These are phyloP conservation scores for Piper betle DNA, from an alignment of 164 flowering plant genomes.

Conservation along the genomic window DNA sequence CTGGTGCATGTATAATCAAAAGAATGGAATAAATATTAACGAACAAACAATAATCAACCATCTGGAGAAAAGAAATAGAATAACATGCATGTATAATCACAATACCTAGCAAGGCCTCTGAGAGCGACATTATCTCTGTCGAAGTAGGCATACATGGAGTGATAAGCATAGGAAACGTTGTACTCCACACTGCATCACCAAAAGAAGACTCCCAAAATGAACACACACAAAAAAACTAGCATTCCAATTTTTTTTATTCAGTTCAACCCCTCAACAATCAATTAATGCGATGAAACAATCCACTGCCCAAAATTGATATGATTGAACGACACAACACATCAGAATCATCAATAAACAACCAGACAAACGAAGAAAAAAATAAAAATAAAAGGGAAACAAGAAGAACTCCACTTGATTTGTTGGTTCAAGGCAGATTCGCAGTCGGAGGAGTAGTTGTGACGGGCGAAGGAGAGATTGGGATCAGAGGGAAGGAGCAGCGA, in stretches of 20 bases:
- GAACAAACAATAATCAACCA: not conserved
- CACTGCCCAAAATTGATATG: not conserved
- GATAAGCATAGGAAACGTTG: conserved; percentile 86
- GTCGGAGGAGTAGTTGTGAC: too few relatives aligned
- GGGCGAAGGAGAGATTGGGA: too few relatives aligned
- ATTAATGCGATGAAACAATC: too few relatives aligned
- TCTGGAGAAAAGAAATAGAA: not conserved
- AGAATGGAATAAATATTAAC: not conserved
- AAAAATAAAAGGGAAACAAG: not conserved
- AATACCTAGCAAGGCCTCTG: conserved; percentile 80
- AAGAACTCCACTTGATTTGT: not conserved
- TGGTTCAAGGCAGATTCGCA: too few relatives aligned
- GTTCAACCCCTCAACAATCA: too few relatives aligned
- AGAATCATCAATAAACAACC: too few relatives aligned
- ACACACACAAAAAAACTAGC: too few relatives aligned
- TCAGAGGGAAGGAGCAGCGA: too few relatives aligned
- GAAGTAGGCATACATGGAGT: conserved; percentile 81
- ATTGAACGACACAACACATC: not conserved
- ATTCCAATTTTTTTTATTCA: too few relatives aligned
- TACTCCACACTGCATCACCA: conserved; percentile 73
- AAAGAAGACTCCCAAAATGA: too few relatives aligned
- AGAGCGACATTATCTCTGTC: conserved; percentile 94
- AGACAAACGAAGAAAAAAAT: not conserved
- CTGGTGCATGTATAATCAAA: conserved; percentile 16
- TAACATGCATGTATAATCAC: not conserved